Percentiles rank a stretch among this genome's conserved stretches.
Evolutionary conservation across 2,329 filamentous ascomycete species (phyloP).

Genomic region (Sporothrix luriei): DNA sequence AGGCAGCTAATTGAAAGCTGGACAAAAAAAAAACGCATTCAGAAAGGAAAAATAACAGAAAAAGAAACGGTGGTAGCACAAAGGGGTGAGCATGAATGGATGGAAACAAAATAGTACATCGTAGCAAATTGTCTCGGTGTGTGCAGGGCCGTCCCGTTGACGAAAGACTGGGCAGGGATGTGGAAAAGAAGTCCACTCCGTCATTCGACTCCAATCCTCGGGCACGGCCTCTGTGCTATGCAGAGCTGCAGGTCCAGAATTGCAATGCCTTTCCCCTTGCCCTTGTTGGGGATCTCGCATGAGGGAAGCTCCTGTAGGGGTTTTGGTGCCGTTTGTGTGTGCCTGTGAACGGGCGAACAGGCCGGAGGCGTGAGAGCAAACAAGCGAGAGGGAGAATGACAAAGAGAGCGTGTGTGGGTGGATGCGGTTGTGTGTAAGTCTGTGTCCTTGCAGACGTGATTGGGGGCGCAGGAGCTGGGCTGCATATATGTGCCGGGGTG

Average conservation of each 20-base stretch:
- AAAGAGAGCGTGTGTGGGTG: neutral
- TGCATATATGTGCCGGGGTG: slow-evolving; percentile 21
- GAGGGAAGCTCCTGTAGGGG: neutral
- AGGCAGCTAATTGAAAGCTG: neutral
- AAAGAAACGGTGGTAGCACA: neutral
- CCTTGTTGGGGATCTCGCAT: neutral
- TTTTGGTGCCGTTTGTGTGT: slow-evolving; percentile 9
- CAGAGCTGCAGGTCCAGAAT: slow-evolving; percentile 7
- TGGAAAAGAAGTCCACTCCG: neutral
- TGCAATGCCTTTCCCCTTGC: neutral
- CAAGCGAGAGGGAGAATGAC: neutral
- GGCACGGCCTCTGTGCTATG: neutral
- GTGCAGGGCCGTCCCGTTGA: slow-evolving; percentile 13
- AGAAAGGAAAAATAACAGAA: neutral
- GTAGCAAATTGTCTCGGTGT: slow-evolving; percentile 7
- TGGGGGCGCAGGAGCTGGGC: slow-evolving; percentile 13
- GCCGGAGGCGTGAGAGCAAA: neutral
- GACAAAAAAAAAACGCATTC: neutral
- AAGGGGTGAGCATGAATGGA: neutral
- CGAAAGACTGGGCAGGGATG: slow-evolving; percentile 3
- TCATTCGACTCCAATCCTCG: neutral
- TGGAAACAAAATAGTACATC: slow-evolving; percentile 6
- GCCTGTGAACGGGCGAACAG: neutral
- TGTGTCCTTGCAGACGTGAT: neutral
- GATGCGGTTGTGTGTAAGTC: neutral